phyloP scores from a whole-genome alignment of 768 basidiomycete genomes.

The Phanerodontia chrysosporium region DNA sequence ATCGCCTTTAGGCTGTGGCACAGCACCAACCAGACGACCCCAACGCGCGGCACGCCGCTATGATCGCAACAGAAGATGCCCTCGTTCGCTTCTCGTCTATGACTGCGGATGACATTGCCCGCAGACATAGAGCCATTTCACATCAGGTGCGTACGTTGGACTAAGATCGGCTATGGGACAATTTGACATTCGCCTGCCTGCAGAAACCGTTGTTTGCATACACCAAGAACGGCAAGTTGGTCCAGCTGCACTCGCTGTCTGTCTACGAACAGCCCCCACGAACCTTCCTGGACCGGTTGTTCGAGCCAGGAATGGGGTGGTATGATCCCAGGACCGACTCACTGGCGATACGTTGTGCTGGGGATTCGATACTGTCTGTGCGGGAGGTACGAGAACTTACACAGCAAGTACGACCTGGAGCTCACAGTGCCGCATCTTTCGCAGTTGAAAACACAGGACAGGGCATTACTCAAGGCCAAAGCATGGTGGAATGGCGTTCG shows the following conservation, averaged over 20 bases:
- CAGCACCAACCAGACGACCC: constrained; percentile 41
- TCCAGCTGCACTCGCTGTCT: constrained; percentile 25
- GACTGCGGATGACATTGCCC: constrained; percentile 51
- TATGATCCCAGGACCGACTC: constrained; percentile 37
- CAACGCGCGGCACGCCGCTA: constrained; percentile 47
- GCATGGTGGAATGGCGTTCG: constrained; percentile 80
- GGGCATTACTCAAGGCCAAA: constrained; percentile 46
- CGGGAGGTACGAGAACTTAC: constrained; percentile 22
- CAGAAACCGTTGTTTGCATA: constrained; percentile 26
- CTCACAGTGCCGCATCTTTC: background rate
- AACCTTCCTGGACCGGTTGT: background rate
- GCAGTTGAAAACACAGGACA: constrained; percentile 58
- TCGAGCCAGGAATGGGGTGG: constrained; percentile 37
- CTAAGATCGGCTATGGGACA: background rate
- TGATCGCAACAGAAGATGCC: constrained; percentile 51
- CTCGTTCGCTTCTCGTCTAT: constrained; percentile 52
- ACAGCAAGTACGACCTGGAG: background rate
- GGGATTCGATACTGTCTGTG: constrained; percentile 48
- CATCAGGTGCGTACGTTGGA: constrained; percentile 51
- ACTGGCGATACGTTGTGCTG: constrained; percentile 54
- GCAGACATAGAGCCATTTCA: constrained; percentile 56
- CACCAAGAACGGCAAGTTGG: constrained; percentile 20
- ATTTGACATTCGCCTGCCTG: background rate
- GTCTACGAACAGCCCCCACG: background rate
- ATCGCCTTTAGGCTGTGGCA: constrained; percentile 38